phyloP scores from a whole-genome alignment of 2,329 filamentous ascomycete genomes.

The Fusarium lyarnte region DNA sequence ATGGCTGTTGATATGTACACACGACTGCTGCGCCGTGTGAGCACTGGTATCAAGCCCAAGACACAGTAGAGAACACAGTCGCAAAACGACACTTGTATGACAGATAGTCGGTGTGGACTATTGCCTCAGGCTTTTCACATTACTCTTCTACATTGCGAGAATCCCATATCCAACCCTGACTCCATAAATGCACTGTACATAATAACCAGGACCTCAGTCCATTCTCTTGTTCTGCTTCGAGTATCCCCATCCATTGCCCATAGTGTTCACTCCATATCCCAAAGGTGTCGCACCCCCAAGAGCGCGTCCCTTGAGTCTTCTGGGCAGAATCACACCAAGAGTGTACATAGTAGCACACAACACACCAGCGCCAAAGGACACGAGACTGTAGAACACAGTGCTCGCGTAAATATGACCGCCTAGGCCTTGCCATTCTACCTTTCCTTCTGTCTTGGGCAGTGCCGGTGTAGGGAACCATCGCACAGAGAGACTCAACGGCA shows the following conservation, averaged over 20 bases:
- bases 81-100: background rate
- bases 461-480: slow-evolving; percentile 85
- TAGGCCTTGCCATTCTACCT: slow-evolving; percentile 72
- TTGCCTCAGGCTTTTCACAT: slow-evolving; percentile 22
- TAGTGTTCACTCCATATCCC: slow-evolving; percentile 61
- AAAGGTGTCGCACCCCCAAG: slow-evolving; percentile 67
- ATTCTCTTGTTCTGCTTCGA: slow-evolving; percentile 58
- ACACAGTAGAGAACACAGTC: slow-evolving; percentile 20
- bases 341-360: slow-evolving; percentile 67
- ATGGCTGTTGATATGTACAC: slow-evolving; percentile 65
- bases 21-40: slow-evolving; percentile 58
- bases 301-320: slow-evolving; percentile 58
- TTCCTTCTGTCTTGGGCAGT: slow-evolving; percentile 73
- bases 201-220: slow-evolving; percentile 47
- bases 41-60: slow-evolving; percentile 52
- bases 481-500: slow-evolving; percentile 82
- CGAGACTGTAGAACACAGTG: slow-evolving; percentile 69
- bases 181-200: slow-evolving; percentile 36
- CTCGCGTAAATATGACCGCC: slow-evolving; percentile 71
- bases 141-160: slow-evolving; percentile 22
- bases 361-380: slow-evolving; percentile 66
- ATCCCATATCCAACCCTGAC: slow-evolving; percentile 26
- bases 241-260: slow-evolving; percentile 69
- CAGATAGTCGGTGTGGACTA: slow-evolving; percentile 10
- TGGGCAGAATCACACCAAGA: slow-evolving; percentile 67